Percentiles rank a stretch among this genome's conserved stretches.
Evolutionary conservation across 2,329 filamentous ascomycete genomes (phyloP).

Genomic region (Podosphaera leucotricha): DNA sequence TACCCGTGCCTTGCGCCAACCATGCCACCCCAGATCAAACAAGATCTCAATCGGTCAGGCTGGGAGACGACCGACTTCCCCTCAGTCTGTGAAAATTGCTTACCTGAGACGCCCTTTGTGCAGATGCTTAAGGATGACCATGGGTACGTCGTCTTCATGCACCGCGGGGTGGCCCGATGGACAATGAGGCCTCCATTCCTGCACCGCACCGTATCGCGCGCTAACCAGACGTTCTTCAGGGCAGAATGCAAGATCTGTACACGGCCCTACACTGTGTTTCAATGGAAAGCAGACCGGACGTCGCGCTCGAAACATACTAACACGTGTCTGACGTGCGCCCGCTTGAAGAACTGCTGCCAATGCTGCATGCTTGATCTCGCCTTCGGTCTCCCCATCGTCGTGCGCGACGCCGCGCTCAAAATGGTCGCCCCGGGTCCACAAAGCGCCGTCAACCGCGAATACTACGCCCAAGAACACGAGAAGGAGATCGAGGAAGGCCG

Average conservation of each 20-base stretch:
- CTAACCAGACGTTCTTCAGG: neutral
- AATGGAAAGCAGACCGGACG: slow-evolving; percentile 82
- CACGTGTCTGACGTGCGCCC: slow-evolving; percentile 88
- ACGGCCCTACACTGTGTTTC: slow-evolving; percentile 83
- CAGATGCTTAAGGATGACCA: slow-evolving; percentile 98
- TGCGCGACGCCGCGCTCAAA: slow-evolving; percentile 88
- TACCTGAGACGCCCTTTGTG: slow-evolving; percentile 91
- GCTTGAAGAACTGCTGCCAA: slow-evolving; percentile 96
- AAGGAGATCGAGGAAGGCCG: slow-evolving; percentile 82
- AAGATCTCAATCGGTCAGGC: slow-evolving; percentile 81
- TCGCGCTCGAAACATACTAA: slow-evolving; percentile 81
- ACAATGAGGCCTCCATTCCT: neutral
- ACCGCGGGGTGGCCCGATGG: too few relatives aligned
- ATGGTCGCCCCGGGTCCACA: slow-evolving; percentile 89
- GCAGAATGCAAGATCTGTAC: slow-evolving; percentile 47
- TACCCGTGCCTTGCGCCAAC: neutral
- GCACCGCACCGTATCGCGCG: neutral
- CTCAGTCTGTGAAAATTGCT: slow-evolving; percentile 72
- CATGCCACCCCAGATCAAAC: slow-evolving; percentile 85
- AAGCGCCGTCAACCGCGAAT: slow-evolving; percentile 85
- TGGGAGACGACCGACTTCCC: slow-evolving; percentile 90
- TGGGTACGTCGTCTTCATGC: slow-evolving; percentile 21
- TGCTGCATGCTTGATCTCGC: slow-evolving; percentile 96
- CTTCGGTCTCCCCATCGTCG: slow-evolving; percentile 82
- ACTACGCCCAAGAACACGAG: slow-evolving; percentile 94